phyloP scores from a whole-genome alignment of 495 filamentous ascomycete genomes.

The Polyplosphaeria fusca region DNA sequence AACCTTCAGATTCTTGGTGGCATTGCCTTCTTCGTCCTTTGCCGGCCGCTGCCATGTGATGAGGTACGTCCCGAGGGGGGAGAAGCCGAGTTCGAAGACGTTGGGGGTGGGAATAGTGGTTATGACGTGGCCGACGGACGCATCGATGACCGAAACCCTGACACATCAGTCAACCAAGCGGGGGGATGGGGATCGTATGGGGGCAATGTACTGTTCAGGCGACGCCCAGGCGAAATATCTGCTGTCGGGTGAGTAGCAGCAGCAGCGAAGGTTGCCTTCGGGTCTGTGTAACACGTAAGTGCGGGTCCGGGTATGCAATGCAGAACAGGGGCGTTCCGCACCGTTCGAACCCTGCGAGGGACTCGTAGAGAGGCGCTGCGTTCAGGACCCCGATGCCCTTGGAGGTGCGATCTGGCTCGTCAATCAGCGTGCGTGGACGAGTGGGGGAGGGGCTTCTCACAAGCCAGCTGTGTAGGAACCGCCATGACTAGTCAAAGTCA shows the following conservation, averaged over 20 bases:
- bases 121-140: slow-evolving; percentile 72
- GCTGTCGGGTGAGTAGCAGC: slow-evolving; percentile 89
- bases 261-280: slow-evolving; percentile 91
- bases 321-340: slow-evolving; percentile 36
- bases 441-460: slow-evolving; percentile 39
- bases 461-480: slow-evolving; percentile 84
- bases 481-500: slow-evolving; percentile 89
- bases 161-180: slow-evolving; percentile 6
- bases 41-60: slow-evolving; percentile 94
- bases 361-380: slow-evolving; percentile 81
- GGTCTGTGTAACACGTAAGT: slow-evolving; percentile 55
- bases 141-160: slow-evolving; percentile 78
- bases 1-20: slow-evolving; percentile 93
- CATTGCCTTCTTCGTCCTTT: slow-evolving; percentile 90
- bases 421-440: not conserved
- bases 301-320: slow-evolving; percentile 7
- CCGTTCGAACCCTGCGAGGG: slow-evolving; percentile 76
- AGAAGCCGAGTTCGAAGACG: slow-evolving; percentile 93
- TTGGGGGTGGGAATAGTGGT: slow-evolving; percentile 71
- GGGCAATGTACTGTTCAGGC: slow-evolving; percentile 62
- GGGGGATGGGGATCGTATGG: too few species aligned
- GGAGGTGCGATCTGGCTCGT: slow-evolving; percentile 72
- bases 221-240: slow-evolving; percentile 95
- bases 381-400: slow-evolving; percentile 93
- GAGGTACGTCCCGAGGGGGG: slow-evolving; percentile 82